Conservation (phyloP, 1,139 yeast species). For the Candida tetrigidarum region DNA sequence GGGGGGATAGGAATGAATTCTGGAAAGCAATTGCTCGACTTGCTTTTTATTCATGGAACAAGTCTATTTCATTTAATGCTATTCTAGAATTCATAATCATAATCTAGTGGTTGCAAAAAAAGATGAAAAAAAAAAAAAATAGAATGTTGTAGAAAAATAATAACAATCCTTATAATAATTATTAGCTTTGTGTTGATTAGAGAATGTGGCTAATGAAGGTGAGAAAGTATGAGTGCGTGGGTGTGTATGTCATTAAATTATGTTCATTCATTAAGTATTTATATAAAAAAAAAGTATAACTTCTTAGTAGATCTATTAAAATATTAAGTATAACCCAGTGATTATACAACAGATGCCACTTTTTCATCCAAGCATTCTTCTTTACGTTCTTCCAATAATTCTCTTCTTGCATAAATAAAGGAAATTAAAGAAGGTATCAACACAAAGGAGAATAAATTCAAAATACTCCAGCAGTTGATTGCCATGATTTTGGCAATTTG, state of each 20-base stretch:
- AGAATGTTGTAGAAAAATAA: background rate
- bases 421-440: conserved; percentile 23
- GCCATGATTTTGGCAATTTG: conserved; percentile 12
- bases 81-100: background rate
- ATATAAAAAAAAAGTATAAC: background rate
- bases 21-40: no score
- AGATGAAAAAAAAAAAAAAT: background rate
- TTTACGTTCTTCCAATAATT: background rate
- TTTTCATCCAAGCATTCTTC: conserved; percentile 3
- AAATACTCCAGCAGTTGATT: conserved; percentile 26
- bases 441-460: conserved; percentile 28
- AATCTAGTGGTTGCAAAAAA: background rate
- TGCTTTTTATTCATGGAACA: no score
- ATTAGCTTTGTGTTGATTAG: no score
- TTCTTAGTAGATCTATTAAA: conserved; percentile 2
- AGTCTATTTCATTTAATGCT: background rate
- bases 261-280: background rate
- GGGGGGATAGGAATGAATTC: no score
- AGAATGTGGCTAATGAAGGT: no score
- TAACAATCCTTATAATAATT: background rate
- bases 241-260: background rate
- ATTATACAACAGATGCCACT: background rate
- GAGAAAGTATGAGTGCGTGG: background rate
- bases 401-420: conserved; percentile 5
- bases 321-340: background rate